Evolutionary conservation across 169 alveolate genomes (phyloP).

Genomic region (Eimeria mitis): DNA sequence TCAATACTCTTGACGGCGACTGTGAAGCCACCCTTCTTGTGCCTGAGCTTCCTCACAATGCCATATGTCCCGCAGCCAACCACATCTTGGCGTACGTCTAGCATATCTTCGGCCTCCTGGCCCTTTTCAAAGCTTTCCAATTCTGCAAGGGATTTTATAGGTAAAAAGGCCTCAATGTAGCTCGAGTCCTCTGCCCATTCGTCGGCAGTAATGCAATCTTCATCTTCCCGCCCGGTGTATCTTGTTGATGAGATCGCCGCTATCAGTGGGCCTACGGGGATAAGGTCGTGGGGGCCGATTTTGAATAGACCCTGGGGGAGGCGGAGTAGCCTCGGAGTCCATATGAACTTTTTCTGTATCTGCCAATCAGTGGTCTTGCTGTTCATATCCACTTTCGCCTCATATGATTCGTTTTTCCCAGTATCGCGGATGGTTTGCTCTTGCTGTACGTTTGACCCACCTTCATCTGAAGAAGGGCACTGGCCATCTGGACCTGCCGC

Average conservation of each 20-base stretch:
- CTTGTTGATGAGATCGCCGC: conserved; percentile 17
- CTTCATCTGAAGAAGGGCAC: not conserved
- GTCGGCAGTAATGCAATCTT: not conserved
- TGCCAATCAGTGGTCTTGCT: not conserved
- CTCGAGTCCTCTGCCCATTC: conserved; percentile 43
- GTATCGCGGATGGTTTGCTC: not conserved
- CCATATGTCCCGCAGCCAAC: conserved; percentile 97
- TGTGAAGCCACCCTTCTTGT: conserved; percentile 88
- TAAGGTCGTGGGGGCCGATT: conserved; percentile 46
- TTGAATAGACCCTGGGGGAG: conserved; percentile 5
- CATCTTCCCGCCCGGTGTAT: not conserved
- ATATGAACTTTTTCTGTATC: not conserved
- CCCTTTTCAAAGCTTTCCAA: conserved; percentile 53
- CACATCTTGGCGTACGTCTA: conserved; percentile 35
- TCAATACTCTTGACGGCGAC: conserved; percentile 94
- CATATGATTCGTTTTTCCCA: not conserved
- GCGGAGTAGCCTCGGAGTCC: conserved; percentile 1
- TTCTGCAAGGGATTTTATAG: conserved; percentile 51
- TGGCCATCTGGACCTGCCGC: not conserved
- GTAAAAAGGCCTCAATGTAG: conserved; percentile 52
- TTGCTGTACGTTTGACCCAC: not conserved
- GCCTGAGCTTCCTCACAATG: conserved; percentile 92
- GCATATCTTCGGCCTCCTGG: conserved; percentile 37
- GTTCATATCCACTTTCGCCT: not conserved
- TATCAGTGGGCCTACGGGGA: conserved; percentile 69